Conservation (phyloP, 2,329 filamentous ascomycete genomes). For the Colletotrichum musicola region DNA sequence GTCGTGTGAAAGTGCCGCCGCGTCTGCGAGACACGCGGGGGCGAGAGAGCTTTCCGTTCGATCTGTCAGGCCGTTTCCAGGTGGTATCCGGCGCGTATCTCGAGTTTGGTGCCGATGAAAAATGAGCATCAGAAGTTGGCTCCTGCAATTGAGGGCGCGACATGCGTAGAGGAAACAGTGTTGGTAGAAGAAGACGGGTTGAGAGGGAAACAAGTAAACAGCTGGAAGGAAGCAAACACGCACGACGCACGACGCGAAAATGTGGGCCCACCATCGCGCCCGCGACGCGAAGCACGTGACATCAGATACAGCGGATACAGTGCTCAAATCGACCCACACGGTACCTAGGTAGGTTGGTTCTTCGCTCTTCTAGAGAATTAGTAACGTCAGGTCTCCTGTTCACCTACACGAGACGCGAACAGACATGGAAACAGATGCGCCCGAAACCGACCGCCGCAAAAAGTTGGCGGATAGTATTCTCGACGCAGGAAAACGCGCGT, state of each 20-base stretch:
- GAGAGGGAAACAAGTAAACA: neutral
- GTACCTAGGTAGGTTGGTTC: neutral
- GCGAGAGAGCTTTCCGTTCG: slow-evolving; percentile 61
- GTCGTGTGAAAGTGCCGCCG: slow-evolving; percentile 68
- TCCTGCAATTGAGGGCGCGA: neutral
- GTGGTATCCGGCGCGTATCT: slow-evolving; percentile 47
- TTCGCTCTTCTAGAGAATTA: neutral
- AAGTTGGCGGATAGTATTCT: slow-evolving; percentile 50
- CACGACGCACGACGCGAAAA: neutral
- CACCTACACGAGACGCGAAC: neutral
- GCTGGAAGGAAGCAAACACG: neutral
- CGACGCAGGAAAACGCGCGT: slow-evolving; percentile 61
- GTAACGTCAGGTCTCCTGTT: neutral
- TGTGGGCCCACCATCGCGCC: slow-evolving; percentile 26
- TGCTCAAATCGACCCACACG: neutral
- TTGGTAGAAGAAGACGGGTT: neutral
- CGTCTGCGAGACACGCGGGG: slow-evolving; percentile 27
- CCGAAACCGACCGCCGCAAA: slow-evolving; percentile 24
- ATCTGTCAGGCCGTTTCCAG: slow-evolving; percentile 40
- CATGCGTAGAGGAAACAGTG: neutral
- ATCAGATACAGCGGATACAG: neutral
- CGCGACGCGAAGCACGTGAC: slow-evolving; percentile 45
- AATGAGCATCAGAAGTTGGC: slow-evolving; percentile 11
- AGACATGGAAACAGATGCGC: slow-evolving; percentile 31
- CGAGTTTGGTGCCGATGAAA: slow-evolving; percentile 40